Conservation (phyloP, 2,329 filamentous ascomycete genomes). For the Fusarium incarnatum region DNA sequence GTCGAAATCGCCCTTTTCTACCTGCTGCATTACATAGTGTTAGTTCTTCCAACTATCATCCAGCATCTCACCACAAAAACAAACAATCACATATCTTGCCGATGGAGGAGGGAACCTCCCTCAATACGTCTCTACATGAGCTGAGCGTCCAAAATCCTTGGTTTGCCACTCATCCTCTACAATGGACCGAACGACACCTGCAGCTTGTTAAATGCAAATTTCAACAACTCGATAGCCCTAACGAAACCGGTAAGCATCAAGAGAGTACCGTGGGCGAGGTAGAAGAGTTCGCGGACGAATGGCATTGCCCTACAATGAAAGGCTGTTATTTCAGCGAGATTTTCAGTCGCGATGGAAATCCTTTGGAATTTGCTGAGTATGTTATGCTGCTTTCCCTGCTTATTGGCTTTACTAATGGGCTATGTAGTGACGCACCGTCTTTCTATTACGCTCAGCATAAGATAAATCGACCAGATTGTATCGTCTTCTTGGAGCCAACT, state of each 20-base stretch:
- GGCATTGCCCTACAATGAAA: neutral
- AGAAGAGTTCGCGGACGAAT: neutral
- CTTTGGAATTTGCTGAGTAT: neutral
- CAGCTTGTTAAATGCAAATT: neutral
- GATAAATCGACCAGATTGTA: neutral
- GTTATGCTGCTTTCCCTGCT: neutral
- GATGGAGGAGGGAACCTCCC: rapidly evolving
- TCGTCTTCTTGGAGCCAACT: neutral
- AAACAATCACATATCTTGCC: rapidly evolving
- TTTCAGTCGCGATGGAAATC: neutral
- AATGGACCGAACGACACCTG: neutral
- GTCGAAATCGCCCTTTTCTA: too few relatives aligned
- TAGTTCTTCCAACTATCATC: too few relatives aligned
- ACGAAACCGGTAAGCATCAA: neutral
- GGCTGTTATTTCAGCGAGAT: neutral
- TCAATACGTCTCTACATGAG: neutral
- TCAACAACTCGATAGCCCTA: rapidly evolving
- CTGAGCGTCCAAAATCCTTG: neutral
- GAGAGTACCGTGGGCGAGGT: neutral
- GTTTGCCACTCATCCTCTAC: neutral
- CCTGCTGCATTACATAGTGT: too few relatives aligned
- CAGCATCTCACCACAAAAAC: neutral
- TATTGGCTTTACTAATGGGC: neutral
- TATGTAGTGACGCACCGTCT: neutral
- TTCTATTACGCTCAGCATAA: neutral